Conservation (phyloP, 345 rosid genomes). For the Ailanthus altissimus region DNA sequence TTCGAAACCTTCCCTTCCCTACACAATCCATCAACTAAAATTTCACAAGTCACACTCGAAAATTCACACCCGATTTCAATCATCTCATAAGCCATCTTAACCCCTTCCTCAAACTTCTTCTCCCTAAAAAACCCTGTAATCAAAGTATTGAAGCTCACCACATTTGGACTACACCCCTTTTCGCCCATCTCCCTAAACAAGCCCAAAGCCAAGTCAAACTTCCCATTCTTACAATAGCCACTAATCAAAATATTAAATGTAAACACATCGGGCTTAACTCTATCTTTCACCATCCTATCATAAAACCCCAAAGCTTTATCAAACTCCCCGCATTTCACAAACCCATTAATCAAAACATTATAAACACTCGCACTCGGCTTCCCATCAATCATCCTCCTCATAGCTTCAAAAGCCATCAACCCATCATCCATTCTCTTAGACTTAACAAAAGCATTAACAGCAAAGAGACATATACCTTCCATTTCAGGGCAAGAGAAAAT, state of each 20-base stretch:
- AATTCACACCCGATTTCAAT: conserved; percentile 56
- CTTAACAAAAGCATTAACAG: conserved; percentile 55
- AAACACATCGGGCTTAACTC: conserved; percentile 67
- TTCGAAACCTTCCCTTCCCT: conserved; percentile 46
- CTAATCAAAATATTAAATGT: conserved; percentile 76
- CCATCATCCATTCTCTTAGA: conserved; percentile 63
- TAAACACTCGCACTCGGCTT: conserved; percentile 53
- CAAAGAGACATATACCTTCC: conserved; percentile 58
- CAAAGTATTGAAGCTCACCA: conserved; percentile 79
- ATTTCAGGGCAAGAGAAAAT: conserved; percentile 82
- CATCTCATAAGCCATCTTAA: conserved; percentile 84
- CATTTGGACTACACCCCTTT: conserved; percentile 73
- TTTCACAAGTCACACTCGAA: conserved; percentile 77
- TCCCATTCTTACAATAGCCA: conserved; percentile 56
- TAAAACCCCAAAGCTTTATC: conserved; percentile 54
- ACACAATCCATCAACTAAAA: conserved; percentile 74
- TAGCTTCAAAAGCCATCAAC: conserved; percentile 51
- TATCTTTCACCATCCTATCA: conserved; percentile 59
- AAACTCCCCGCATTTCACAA: conserved; percentile 53
- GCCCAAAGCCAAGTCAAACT: conserved; percentile 57
- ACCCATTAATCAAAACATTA: conserved; percentile 71
- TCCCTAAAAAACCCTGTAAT: conserved; percentile 66
- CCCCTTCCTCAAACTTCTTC: conserved; percentile 61
- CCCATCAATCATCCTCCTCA: conserved; percentile 79
- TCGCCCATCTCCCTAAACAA: conserved; percentile 79